Evolutionary conservation across 208 protist genomes (phyloP).

Genomic region (Acanthamoeba quina): DNA sequence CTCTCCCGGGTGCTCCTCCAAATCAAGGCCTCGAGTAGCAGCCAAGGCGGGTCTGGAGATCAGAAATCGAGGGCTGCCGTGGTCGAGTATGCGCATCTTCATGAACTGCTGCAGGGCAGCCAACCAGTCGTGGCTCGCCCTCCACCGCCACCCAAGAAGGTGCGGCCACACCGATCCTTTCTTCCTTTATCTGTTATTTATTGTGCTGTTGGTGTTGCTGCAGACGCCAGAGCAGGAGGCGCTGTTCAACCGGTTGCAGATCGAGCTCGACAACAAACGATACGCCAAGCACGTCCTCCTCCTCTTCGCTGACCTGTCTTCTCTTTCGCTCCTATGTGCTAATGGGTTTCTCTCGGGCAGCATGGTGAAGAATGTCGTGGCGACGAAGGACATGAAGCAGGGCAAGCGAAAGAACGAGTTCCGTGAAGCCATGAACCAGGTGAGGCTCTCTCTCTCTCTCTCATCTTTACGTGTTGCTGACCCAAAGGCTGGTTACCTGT

Average conservation of each 20-base stretch:
- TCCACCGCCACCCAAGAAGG: constrained; percentile 29
- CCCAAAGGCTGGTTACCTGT: neutral
- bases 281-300: neutral
- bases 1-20: neutral
- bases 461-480: neutral
- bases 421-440: constrained; percentile 27
- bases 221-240: constrained; percentile 42
- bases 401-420: constrained; percentile 63
- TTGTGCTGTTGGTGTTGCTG: neutral
- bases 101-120: constrained; percentile 57
- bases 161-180: neutral
- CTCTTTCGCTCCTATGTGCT: neutral
- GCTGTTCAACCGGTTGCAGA: neutral
- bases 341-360: neutral
- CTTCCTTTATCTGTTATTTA: neutral
- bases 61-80: neutral
- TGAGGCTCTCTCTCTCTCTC: neutral
- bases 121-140: constrained; percentile 8
- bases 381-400: neutral
- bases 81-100: neutral
- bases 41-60: neutral
- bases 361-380: constrained; percentile 56
- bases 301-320: neutral
- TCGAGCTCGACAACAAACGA: constrained; percentile 32
- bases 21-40: neutral